Conservation (phyloP, 371 early-diverging fungal species). For the Thermomucor indicae-seudaticae region DNA sequence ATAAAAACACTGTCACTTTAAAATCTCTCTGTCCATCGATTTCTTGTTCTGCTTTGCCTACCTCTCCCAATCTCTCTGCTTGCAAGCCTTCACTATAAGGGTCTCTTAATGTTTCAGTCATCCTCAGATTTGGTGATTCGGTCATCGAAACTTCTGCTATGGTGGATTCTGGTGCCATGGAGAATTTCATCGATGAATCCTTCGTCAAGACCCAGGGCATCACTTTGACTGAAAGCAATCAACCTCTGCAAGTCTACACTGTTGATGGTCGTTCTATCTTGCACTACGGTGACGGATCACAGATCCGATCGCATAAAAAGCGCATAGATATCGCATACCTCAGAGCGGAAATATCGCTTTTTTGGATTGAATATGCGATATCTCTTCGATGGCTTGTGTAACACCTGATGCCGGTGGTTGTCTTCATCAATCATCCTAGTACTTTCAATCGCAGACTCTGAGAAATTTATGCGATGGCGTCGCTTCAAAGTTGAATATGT, state of each 20-base stretch:
- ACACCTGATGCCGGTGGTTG: no score
- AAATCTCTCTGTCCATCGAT: slow-evolving; percentile 3
- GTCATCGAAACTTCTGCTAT: neutral
- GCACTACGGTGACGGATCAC: no score
- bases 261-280: slow-evolving; percentile 4
- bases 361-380: no score
- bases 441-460: no score
- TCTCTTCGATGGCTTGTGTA: no score
- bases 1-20: neutral
- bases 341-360: no score
- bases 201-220: slow-evolving; percentile 1
- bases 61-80: neutral
- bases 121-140: neutral
- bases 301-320: no score
- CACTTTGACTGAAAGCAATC: neutral
- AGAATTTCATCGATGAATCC: neutral
- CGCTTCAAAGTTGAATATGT: no score
- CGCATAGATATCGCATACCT: no score
- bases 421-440: no score
- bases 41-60: neutral
- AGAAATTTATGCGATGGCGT: no score
- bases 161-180: slow-evolving; percentile 4
- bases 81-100: no score
- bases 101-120: neutral
- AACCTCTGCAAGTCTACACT: neutral